Conservation (phyloP, 192 early-diverging fungal genomes). For the Umbelopsis sp. region DNA sequence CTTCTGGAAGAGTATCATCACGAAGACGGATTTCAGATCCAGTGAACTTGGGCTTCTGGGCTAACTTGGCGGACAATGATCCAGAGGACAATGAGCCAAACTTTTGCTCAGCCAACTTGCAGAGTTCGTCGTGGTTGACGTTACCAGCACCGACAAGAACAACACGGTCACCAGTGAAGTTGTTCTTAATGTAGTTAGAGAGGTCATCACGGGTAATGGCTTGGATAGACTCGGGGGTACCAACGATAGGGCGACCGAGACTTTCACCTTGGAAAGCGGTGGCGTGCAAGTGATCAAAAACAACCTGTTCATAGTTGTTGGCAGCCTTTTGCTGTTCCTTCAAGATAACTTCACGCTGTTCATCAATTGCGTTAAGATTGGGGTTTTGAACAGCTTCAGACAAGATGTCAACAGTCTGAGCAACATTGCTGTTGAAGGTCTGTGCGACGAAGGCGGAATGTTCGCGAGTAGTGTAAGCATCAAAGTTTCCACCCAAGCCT, state of each 20-base stretch:
- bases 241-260: slow-evolving; percentile 92
- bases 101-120: slow-evolving; percentile 90
- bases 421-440: slow-evolving; percentile 84
- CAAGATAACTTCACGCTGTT: slow-evolving; percentile 96
- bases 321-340: slow-evolving; percentile 92
- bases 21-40: slow-evolving; percentile 88
- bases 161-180: slow-evolving; percentile 98
- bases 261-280: slow-evolving; percentile 89
- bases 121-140: slow-evolving; percentile 91
- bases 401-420: slow-evolving; percentile 89
- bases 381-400: slow-evolving; percentile 96
- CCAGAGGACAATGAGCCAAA: slow-evolving; percentile 79
- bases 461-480: slow-evolving; percentile 98
- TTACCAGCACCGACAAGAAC: slow-evolving; percentile 93
- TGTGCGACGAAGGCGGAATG: slow-evolving; percentile 99
- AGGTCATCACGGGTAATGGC: slow-evolving; percentile 86
- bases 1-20: slow-evolving; percentile 86
- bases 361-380: slow-evolving; percentile 84
- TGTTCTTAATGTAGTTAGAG: slow-evolving; percentile 84
- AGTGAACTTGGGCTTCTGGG: slow-evolving; percentile 75
- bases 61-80: slow-evolving; percentile 41
- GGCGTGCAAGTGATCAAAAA: slow-evolving; percentile 98
- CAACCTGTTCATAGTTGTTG: slow-evolving; percentile 97
- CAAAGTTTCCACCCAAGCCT: slow-evolving; percentile 98
- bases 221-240: slow-evolving; percentile 92